A percentile compares a stretch with the other conserved stretches of the same genome.
These are phyloP conservation scores for Opeltia flavorubescens DNA, from an alignment of 495 filamentous ascomycete species.

Conservation along the genomic window DNA sequence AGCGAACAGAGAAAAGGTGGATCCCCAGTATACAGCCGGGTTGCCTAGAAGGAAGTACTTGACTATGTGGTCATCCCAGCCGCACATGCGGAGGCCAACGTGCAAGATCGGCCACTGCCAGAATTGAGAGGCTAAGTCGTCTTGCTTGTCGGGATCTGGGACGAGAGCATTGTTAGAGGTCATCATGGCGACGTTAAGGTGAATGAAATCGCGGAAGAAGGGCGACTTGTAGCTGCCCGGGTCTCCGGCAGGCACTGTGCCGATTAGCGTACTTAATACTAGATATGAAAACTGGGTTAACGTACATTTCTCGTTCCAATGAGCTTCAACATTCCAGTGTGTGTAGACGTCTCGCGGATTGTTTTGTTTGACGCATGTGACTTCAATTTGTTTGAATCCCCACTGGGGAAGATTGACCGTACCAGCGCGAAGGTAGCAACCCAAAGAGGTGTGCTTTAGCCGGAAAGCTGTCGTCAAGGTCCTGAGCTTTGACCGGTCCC, in stretches of 20 bases:
- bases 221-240: constrained; percentile 91
- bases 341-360: constrained; percentile 86
- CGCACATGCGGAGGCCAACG: constrained; percentile 94
- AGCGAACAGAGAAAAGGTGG: constrained; percentile 58
- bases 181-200: constrained; percentile 99
- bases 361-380: constrained; percentile 87
- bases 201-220: constrained; percentile 91
- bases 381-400: constrained; percentile 99
- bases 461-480: constrained; percentile 92
- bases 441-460: constrained; percentile 66
- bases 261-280: constrained; percentile 3
- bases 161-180: constrained; percentile 98
- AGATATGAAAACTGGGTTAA: constrained; percentile 10
- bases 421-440: constrained; percentile 89
- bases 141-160: constrained; percentile 96
- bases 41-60: constrained; percentile 99
- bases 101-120: constrained; percentile 98
- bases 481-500: constrained; percentile 71
- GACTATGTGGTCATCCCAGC: constrained; percentile 88
- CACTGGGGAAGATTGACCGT: constrained; percentile 96
- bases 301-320: constrained; percentile 88
- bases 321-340: constrained; percentile 97
- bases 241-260: constrained; percentile 71
- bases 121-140: constrained; percentile 89
- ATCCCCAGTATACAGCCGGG: constrained; percentile 90